A percentile compares a stretch with the other conserved stretches of the same genome.
phyloP scores from a whole-genome alignment of 805 yeast species.

The Vanderwaltozyma yarrowii region DNA sequence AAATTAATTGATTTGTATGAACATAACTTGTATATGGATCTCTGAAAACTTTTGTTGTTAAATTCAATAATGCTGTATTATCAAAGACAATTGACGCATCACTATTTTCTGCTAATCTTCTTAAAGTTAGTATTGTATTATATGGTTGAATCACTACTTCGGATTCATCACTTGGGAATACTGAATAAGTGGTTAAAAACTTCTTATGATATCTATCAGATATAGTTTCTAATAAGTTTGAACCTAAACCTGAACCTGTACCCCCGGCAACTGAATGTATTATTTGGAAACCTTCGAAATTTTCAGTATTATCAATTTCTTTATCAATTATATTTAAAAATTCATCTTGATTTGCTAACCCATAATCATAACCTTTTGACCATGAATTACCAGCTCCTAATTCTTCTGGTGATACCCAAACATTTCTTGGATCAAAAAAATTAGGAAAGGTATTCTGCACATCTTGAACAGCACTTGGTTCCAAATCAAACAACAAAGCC shows the following conservation, averaged over 20 bases:
- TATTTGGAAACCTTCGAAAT: constrained; percentile 80
- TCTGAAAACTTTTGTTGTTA: constrained; percentile 55
- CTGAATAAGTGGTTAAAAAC: constrained; percentile 71
- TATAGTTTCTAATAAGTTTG: constrained; percentile 63
- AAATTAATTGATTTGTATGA: constrained; percentile 76
- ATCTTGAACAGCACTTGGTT: constrained; percentile 75
- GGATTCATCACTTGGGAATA: constrained; percentile 72
- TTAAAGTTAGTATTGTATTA: constrained; percentile 74
- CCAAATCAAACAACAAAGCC: constrained; percentile 75
- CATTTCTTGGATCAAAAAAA: constrained; percentile 74
- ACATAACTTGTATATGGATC: constrained; percentile 51
- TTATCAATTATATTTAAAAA: constrained; percentile 75
- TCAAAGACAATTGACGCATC: constrained; percentile 88
- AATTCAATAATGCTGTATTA: constrained; percentile 68
- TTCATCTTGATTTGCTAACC: constrained; percentile 57
- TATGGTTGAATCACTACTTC: constrained; percentile 99
- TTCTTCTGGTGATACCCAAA: constrained; percentile 71
- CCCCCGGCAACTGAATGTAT: constrained; percentile 97
- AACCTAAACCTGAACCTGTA: constrained; percentile 95
- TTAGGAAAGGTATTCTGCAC: constrained; percentile 43
- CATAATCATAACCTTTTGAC: constrained; percentile 83
- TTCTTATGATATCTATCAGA: constrained; percentile 79
- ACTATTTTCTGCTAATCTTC: constrained; percentile 71
- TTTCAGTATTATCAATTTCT: constrained; percentile 85
- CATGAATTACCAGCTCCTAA: constrained; percentile 95